Conservation (phyloP, 31 red algal genomes). For the Bonnemaisonia californica region DNA sequence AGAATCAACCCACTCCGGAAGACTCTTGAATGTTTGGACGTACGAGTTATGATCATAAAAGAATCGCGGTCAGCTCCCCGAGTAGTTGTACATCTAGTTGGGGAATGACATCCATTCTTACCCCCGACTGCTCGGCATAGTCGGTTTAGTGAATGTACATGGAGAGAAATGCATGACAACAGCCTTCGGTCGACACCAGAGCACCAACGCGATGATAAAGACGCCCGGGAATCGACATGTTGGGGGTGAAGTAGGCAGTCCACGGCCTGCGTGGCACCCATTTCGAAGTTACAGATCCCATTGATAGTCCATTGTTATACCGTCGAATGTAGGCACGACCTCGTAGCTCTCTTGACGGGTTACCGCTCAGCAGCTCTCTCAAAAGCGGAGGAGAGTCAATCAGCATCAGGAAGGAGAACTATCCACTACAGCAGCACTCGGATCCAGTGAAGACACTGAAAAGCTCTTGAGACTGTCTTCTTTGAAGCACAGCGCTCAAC, state of each 20-base stretch:
- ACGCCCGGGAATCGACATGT: neutral
- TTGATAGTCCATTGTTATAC: conserved; percentile 16
- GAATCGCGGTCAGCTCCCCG: too few relatives aligned
- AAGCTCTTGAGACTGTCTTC: too few relatives aligned
- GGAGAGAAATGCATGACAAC: neutral
- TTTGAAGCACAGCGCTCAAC: too few relatives aligned
- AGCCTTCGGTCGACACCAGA: neutral
- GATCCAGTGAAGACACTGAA: too few relatives aligned
- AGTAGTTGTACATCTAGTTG: neutral
- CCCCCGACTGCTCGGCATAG: neutral
- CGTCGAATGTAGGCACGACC: neutral
- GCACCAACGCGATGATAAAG: neutral
- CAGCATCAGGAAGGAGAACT: too few relatives aligned
- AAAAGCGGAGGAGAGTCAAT: too few relatives aligned
- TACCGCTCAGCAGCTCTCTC: too few relatives aligned
- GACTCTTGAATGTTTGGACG: too few relatives aligned
- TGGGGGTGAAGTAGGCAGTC: neutral
- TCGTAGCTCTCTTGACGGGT: too few relatives aligned
- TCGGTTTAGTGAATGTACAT: conserved; percentile 10
- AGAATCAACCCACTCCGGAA: too few relatives aligned
- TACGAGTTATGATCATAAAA: too few relatives aligned
- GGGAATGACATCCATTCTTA: neutral
- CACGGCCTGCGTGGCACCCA: neutral
- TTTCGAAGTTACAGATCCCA: neutral
- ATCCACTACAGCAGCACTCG: too few relatives aligned